Conservation (phyloP, 1,284 basidiomycete species). For the Cystobasidiaceae sp. region DNA sequence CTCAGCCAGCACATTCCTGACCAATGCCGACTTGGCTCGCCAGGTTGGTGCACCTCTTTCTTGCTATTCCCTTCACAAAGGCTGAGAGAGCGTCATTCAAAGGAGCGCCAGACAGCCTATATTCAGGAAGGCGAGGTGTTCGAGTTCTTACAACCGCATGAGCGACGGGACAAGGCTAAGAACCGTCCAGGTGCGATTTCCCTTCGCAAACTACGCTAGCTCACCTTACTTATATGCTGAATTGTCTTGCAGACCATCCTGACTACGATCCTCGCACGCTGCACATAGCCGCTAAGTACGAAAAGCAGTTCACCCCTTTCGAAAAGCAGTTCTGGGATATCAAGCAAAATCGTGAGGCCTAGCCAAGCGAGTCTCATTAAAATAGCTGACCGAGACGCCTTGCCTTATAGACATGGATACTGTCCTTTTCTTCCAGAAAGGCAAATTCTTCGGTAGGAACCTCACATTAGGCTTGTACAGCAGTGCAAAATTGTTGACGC, state of each 20-base stretch:
- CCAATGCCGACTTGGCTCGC: constrained; percentile 44
- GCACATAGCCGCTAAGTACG: constrained; percentile 69
- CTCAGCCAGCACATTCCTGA: constrained; percentile 44
- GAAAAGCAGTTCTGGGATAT: constrained; percentile 98
- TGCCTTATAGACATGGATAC: constrained; percentile 46
- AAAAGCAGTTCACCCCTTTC: constrained; percentile 87
- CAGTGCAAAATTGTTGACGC: background rate
- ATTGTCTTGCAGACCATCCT: constrained; percentile 46
- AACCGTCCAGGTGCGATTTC: constrained; percentile 28
- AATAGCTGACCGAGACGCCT: background rate
- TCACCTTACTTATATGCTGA: background rate
- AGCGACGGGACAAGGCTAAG: constrained; percentile 14
- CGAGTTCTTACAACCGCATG: constrained; percentile 16
- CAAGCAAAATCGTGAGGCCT: constrained; percentile 72
- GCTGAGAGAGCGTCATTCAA: constrained; percentile 30
- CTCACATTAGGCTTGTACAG: background rate
- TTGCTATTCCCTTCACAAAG: constrained; percentile 39
- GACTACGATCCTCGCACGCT: constrained; percentile 92
- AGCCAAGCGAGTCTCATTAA: constrained; percentile 54
- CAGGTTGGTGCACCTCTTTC: background rate
- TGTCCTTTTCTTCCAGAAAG: constrained; percentile 96
- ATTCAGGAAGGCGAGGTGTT: constrained; percentile 38
- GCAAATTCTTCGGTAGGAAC: constrained; percentile 52
- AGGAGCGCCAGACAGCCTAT: constrained; percentile 44
- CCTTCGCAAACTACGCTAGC: background rate